Evolutionary conservation across 2,329 filamentous ascomycete genomes (phyloP), one percentile per base, ranked within the genome.

Genomic region (Ophiostoma quercus): DNA sequence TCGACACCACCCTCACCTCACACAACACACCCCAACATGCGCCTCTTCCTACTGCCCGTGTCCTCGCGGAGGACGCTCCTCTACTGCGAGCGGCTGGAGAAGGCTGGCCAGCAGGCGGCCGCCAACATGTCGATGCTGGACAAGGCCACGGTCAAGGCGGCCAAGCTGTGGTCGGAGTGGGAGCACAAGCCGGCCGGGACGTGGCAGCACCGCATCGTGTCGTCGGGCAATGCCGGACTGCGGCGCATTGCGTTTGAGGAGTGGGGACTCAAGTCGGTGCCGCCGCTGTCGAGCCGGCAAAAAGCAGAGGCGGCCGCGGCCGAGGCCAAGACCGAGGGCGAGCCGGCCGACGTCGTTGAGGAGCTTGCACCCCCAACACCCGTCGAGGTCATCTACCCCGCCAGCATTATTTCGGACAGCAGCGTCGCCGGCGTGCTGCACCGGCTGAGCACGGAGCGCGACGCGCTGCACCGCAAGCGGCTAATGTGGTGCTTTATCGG

Each of bases 261-360:
- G 89, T 99, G 95, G 95, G 93, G 92, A 0, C 84, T 99, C 74
- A 98, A 98, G 82, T 96, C 92, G 47, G 89, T 99, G 68, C 95
- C 95, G 63, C 90, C 94, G 29, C 83, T 96, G 74, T 92, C 88
- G 60, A 70, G 62, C 62, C 85, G 87, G 74, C 84, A 88, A 71
- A 84, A 86, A 74, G 82, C 85, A 67, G 88, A 91, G 68, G 43
- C 60, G 41, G 67, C 67, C 2, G 67, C 68, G 11, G 66, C 60
- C 7, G 60, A 19, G 29, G 60, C 60, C 32, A 34, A 51, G 25
- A 29, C 25, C 14, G 54, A 51, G 41, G 32, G 16, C 34, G 8
- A 16, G 7, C 6, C 62, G 8, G n/a, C 34, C 22, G 25, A 29
- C 14, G 37, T 9, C 67, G 63, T 63, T 37, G 87, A 29, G 8